Percentiles rank a stretch among this genome's conserved stretches.
phyloP scores from a whole-genome alignment of 768 basidiomycete species.

The Arthromyces matolae region DNA sequence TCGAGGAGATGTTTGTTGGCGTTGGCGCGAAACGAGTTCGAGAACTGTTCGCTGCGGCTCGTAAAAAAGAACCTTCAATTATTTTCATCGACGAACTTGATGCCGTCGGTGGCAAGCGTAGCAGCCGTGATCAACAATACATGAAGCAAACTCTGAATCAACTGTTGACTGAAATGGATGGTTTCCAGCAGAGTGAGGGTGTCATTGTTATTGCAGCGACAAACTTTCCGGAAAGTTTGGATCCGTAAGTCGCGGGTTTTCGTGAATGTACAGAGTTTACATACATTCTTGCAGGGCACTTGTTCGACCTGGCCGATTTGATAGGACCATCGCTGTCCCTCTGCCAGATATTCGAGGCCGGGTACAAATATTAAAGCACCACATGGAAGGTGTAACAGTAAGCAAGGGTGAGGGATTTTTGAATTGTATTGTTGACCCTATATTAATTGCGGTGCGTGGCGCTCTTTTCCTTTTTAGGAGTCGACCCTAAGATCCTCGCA shows the following conservation, averaged over 20 bases:
- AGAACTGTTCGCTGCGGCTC: slow-evolving; percentile 89
- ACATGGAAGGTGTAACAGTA: slow-evolving; percentile 77
- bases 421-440: slow-evolving; percentile 4
- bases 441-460: slow-evolving; percentile 12
- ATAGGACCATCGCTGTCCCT: slow-evolving; percentile 87
- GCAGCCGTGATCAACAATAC: slow-evolving; percentile 79
- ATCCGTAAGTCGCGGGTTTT: slow-evolving; percentile 55
- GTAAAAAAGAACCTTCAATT: slow-evolving; percentile 94
- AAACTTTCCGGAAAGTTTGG: slow-evolving; percentile 93
- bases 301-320: slow-evolving; percentile 94
- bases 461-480: slow-evolving; percentile 40
- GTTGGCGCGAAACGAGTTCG: slow-evolving; percentile 93
- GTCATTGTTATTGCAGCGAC: slow-evolving; percentile 97
- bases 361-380: slow-evolving; percentile 88
- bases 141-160: slow-evolving; percentile 96
- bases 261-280: slow-evolving; percentile 2
- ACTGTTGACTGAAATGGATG: slow-evolving; percentile 95
- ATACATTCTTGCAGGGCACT: slow-evolving; percentile 60
- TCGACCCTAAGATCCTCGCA: slow-evolving; percentile 85
- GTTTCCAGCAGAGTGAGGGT: slow-evolving; percentile 90
- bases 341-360: slow-evolving; percentile 94
- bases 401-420: slow-evolving; percentile 42
- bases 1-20: slow-evolving; percentile 98
- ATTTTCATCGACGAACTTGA: slow-evolving; percentile 98
- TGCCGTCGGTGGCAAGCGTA: slow-evolving; percentile 88